Percentiles rank a stretch among this genome's conserved stretches.
Evolutionary conservation across 176 grass and related monocot species (phyloP).

Genomic region (Triticum urartu): DNA sequence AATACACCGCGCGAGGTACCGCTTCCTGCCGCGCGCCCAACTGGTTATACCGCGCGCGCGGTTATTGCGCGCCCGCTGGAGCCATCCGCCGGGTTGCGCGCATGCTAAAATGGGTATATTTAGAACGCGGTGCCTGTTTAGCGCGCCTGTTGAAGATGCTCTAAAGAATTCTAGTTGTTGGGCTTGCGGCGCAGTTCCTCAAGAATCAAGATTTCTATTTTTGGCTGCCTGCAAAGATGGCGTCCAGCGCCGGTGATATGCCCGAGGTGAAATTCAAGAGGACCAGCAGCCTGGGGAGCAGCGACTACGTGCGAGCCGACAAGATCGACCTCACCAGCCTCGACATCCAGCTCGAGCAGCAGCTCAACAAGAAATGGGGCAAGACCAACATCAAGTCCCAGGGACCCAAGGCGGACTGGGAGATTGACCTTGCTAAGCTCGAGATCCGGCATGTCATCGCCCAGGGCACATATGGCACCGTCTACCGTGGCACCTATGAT

Average conservation of each 20-base stretch:
- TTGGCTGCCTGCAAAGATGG: conserved; percentile 19
- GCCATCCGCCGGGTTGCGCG: no score
- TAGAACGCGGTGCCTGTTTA: no score
- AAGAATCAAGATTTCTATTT: not conserved
- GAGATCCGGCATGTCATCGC: conserved; percentile 66
- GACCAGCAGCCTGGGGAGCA: conserved; percentile 61
- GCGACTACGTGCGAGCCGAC: conserved; percentile 69
- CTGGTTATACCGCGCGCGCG: no score
- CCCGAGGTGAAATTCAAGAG: conserved; percentile 40
- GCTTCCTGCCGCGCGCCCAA: no score
- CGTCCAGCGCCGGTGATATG: conserved; percentile 34
- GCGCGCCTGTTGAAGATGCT: no score
- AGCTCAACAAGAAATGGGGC: conserved; percentile 58
- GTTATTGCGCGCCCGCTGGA: no score
- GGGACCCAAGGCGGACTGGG: conserved; percentile 77
- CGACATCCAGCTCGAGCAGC: conserved; percentile 81
- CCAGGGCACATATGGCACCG: conserved; percentile 79
- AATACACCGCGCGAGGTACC: no score
- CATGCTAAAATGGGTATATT: no score
- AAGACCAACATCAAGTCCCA: conserved; percentile 47
- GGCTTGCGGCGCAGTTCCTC: not conserved
- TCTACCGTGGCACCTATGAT: conserved; percentile 80
- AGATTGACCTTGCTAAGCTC: conserved; percentile 76
- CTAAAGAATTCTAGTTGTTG: not conserved
- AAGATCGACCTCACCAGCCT: conserved; percentile 87